Percentiles rank a stretch among this genome's conserved stretches.
These are phyloP conservation scores for Mimosa pudica DNA, from an alignment of 306 rosid genomes.

Conservation along the genomic window DNA sequence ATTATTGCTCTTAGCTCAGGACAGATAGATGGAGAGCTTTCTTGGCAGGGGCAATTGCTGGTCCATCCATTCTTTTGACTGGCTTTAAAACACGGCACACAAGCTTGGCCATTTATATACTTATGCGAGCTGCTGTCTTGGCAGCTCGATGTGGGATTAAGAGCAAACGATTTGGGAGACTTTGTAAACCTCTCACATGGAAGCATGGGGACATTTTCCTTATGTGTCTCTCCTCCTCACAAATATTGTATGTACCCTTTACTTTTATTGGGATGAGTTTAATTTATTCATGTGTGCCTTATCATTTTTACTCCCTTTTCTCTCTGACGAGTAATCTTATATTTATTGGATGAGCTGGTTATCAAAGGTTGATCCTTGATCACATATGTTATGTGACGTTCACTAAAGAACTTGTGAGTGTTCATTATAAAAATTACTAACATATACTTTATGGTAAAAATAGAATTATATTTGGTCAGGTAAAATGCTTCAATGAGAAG, in stretches of 20 bases:
- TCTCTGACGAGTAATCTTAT: background rate
- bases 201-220: constrained; percentile 70
- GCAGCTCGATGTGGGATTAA: constrained; percentile 76
- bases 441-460: background rate
- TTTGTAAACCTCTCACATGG: constrained; percentile 83
- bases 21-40: constrained; percentile 75
- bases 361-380: background rate
- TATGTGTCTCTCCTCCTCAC: constrained; percentile 72
- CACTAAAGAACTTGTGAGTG: background rate
- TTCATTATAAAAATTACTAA: background rate
- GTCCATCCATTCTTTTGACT: constrained; percentile 67
- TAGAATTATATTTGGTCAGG: background rate
- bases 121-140: constrained; percentile 70
- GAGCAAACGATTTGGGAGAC: constrained; percentile 61
- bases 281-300: background rate
- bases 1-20: constrained; percentile 51
- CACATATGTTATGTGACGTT: background rate
- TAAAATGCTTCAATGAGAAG: background rate
- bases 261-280: background rate
- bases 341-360: constrained; percentile 1
- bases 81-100: constrained; percentile 62
- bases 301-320: background rate
- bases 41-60: constrained; percentile 68
- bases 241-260: constrained; percentile 54
- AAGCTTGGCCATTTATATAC: constrained; percentile 66